Evolutionary conservation across 2,329 filamentous ascomycete genomes (phyloP).

Genomic region (Phaeosphaeria sp.): DNA sequence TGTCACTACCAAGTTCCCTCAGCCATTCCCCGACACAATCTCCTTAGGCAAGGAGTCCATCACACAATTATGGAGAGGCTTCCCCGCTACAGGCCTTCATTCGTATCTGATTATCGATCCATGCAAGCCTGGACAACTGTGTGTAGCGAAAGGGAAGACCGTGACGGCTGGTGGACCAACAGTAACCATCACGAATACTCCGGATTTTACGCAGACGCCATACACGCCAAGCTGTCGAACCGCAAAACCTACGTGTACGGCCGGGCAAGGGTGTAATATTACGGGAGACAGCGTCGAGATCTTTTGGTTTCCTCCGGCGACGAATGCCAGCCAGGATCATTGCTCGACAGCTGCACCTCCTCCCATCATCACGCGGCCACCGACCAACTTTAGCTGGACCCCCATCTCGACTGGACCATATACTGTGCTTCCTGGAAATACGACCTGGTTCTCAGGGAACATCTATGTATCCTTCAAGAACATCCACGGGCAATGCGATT

Average conservation of each 20-base stretch:
- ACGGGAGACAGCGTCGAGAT: conserved; percentile 18
- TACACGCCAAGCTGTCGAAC: conserved; percentile 25
- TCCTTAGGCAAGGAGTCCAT: neutral
- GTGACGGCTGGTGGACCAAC: conserved; percentile 19
- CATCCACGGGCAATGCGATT: conserved; percentile 18
- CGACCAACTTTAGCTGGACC: conserved; percentile 23
- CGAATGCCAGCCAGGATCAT: conserved; percentile 20
- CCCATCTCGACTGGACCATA: conserved; percentile 24
- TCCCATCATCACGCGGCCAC: conserved; percentile 13
- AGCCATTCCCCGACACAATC: neutral
- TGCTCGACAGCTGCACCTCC: conserved; percentile 17
- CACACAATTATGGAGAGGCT: neutral
- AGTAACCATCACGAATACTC: conserved; percentile 17
- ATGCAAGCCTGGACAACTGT: neutral
- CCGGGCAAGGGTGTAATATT: conserved; percentile 17
- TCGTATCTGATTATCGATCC: neutral
- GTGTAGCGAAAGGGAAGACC: neutral
- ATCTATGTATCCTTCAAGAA: conserved; percentile 24
- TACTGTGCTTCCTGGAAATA: conserved; percentile 17
- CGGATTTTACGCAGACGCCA: conserved; percentile 19
- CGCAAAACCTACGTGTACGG: conserved; percentile 22
- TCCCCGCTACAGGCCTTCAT: neutral
- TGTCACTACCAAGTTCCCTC: neutral
- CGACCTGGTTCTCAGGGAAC: conserved; percentile 25
- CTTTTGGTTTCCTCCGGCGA: conserved; percentile 23